Percentiles rank a stretch among this genome's conserved stretches.
phyloP scores from a whole-genome alignment of 2,329 filamentous ascomycete genomes.

The Aureobasidium vineae region DNA sequence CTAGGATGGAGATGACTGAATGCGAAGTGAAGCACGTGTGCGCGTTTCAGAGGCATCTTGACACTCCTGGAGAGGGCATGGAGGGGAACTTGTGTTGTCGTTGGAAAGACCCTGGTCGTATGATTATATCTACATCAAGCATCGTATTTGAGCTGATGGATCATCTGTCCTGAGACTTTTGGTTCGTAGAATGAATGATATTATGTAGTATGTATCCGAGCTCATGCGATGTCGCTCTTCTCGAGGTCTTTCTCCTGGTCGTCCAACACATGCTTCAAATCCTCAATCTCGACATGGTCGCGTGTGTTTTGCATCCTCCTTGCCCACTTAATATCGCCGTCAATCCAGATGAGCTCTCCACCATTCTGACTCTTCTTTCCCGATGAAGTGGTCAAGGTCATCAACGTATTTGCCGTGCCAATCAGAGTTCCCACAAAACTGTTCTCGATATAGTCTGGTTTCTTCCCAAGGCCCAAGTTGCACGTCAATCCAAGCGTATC shows the following conservation, averaged over 20 bases:
- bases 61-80: not conserved
- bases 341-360: constrained; percentile 42
- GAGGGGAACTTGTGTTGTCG: not conserved
- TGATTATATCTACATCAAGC: too few relatives aligned
- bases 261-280: constrained; percentile 30
- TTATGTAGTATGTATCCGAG: not conserved
- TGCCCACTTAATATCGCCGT: constrained; percentile 38
- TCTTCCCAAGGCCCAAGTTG: constrained; percentile 32
- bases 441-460: constrained; percentile 34
- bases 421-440: constrained; percentile 24
- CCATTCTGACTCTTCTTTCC: constrained; percentile 38
- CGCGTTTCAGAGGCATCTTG: not conserved
- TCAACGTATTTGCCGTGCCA: constrained; percentile 29
- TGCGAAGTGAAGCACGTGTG: constrained; percentile 4
- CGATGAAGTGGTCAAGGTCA: constrained; percentile 32
- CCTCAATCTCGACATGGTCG: constrained; percentile 39
- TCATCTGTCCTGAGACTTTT: not conserved
- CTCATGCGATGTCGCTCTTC: not conserved
- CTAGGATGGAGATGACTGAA: not conserved
- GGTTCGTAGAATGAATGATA: too few relatives aligned
- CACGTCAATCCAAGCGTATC: constrained; percentile 36
- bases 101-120: not conserved
- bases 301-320: constrained; percentile 39
- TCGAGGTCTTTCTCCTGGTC: not conserved
- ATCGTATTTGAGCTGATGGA: not conserved